These are phyloP conservation scores for Trametes gibbosa DNA, from an alignment of 768 basidiomycete genomes.

Conservation along the genomic window DNA sequence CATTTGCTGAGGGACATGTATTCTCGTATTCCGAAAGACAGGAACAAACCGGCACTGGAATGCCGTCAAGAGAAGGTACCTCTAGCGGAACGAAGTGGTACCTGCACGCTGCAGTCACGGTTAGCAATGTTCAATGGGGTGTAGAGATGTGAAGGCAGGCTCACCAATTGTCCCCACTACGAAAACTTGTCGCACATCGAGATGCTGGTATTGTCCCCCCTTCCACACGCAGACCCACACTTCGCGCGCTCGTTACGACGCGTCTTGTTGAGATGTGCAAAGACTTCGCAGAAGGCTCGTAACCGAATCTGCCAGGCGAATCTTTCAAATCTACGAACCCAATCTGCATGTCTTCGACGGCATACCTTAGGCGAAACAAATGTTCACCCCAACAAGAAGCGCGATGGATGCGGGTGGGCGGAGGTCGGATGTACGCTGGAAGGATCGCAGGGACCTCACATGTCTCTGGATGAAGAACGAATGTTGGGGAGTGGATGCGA, in stretches of 20 bases:
- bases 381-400: slow-evolving; percentile 66
- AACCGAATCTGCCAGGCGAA: slow-evolving; percentile 15
- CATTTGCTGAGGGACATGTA: neutral
- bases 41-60: neutral
- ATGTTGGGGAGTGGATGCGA: neutral
- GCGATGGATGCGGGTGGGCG: slow-evolving; percentile 66
- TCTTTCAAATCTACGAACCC: slow-evolving; percentile 20
- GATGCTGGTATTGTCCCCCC: slow-evolving; percentile 33
- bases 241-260: slow-evolving; percentile 73
- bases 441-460: slow-evolving; percentile 35
- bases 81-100: too few species aligned
- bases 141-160: too few species aligned
- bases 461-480: slow-evolving; percentile 2
- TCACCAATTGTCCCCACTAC: too few species aligned
- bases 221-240: slow-evolving; percentile 66
- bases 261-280: slow-evolving; percentile 67
- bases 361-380: slow-evolving; percentile 52
- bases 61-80: too few species aligned
- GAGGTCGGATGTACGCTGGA: slow-evolving; percentile 49
- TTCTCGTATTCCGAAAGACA: too few species aligned
- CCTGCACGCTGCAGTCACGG: too few species aligned
- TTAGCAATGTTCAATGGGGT: too few species aligned
- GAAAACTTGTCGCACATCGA: neutral
- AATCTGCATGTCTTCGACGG: slow-evolving; percentile 14
- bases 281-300: slow-evolving; percentile 45